Conservation (phyloP, 768 basidiomycete species). For the Galerina sulciceps region DNA sequence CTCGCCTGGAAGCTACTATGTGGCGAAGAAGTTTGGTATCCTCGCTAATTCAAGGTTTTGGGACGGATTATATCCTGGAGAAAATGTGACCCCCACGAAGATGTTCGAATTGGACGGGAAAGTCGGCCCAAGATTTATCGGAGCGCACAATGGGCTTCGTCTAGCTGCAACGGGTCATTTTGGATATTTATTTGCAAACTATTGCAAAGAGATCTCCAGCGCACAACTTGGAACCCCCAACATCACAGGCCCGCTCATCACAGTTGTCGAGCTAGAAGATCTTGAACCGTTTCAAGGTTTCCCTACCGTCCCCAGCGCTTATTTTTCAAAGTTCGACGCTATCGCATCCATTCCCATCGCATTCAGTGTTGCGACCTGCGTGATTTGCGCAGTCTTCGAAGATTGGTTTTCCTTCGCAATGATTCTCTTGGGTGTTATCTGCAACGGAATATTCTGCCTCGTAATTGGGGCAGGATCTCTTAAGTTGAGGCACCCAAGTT, state of each 20-base stretch:
- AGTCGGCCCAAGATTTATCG: constrained; percentile 15
- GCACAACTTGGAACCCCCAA: not conserved
- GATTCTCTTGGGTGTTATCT: constrained; percentile 16
- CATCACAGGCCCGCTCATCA: constrained; percentile 1
- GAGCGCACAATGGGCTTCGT: constrained; percentile 15
- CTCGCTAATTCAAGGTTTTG: constrained; percentile 18
- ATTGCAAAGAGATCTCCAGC: constrained; percentile 7
- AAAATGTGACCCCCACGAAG: constrained; percentile 14
- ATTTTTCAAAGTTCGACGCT: constrained; percentile 13
- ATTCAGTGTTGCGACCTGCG: constrained; percentile 10
- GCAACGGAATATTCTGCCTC: constrained; percentile 18
- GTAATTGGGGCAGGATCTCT: constrained; percentile 19
- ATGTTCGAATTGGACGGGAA: constrained; percentile 21
- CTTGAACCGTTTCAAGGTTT: constrained; percentile 4
- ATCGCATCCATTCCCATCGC: constrained; percentile 8
- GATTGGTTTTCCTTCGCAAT: constrained; percentile 22
- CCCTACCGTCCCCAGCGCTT: constrained; percentile 5
- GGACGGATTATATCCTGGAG: constrained; percentile 21
- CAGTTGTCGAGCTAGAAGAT: constrained; percentile 14
- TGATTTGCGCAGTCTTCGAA: constrained; percentile 11
- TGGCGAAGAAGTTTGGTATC: constrained; percentile 20
- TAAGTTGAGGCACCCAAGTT: constrained; percentile 6
- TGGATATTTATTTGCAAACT: constrained; percentile 12
- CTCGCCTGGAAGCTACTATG: constrained; percentile 20
- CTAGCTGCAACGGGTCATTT: constrained; percentile 16